Conservation (phyloP, 345 rosid species). For the Linum usitatissimum region DNA sequence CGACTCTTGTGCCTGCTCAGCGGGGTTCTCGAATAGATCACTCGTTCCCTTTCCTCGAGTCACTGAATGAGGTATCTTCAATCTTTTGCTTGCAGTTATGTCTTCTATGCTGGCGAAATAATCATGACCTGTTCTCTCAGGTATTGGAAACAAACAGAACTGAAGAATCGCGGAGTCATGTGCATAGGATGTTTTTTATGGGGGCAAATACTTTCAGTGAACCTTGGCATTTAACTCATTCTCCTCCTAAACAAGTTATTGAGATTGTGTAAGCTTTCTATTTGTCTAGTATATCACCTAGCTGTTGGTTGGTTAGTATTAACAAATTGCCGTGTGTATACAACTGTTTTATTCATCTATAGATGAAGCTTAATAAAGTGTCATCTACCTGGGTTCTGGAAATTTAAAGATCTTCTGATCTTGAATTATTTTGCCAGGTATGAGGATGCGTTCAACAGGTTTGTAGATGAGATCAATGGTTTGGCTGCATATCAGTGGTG, state of each 20-base stretch:
- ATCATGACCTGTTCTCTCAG: conserved; percentile 25
- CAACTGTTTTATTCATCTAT: not conserved
- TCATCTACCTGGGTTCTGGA: not conserved
- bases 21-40: conserved; percentile 62
- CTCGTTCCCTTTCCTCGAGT: conserved; percentile 90
- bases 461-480: conserved; percentile 80
- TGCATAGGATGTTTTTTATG: conserved; percentile 82
- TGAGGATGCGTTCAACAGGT: conserved; percentile 76
- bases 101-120: not conserved
- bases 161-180: conserved; percentile 82
- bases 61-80: conserved; percentile 63
- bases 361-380: not conserved
- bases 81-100: not conserved
- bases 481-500: conserved; percentile 94
- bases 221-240: conserved; percentile 79
- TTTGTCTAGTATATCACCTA: not conserved
- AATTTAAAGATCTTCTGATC: not conserved
- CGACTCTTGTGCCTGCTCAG: conserved; percentile 44
- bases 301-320: not conserved
- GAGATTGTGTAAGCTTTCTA: conserved; percentile 65
- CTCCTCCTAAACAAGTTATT: conserved; percentile 71
- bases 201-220: conserved; percentile 83
- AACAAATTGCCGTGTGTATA: not conserved
- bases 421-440: conserved; percentile 32
- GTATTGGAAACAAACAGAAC: conserved; percentile 80